phyloP scores from a whole-genome alignment of 106 monocot genomes.

The Ottelia alismoides region DNA sequence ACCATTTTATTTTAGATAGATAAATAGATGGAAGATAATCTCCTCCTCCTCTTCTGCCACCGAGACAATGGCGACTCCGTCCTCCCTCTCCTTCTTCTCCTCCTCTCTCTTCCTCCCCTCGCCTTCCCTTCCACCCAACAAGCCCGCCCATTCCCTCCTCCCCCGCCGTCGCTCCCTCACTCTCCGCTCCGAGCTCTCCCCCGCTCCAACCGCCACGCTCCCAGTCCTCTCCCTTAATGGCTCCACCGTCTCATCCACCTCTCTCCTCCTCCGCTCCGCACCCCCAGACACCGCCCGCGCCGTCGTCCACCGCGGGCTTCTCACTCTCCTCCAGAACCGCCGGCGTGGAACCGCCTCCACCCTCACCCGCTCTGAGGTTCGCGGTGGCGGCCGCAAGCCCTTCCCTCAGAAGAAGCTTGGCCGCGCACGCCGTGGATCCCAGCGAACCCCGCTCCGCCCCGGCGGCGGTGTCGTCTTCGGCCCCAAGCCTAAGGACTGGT shows the following conservation, averaged over 20 bases:
- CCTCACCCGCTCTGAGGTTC: slow-evolving; percentile 85
- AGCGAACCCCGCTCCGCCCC: slow-evolving; percentile 86
- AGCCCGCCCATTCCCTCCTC: no score
- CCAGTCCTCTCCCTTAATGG: slow-evolving; percentile 76
- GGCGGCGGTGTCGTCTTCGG: slow-evolving; percentile 95
- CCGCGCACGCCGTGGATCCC: slow-evolving; percentile 70
- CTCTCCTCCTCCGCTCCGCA: slow-evolving; percentile 55
- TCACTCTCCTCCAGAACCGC: slow-evolving; percentile 71
- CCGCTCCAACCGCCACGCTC: no score
- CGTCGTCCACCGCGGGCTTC: slow-evolving; percentile 83
- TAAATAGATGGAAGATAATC: no score
- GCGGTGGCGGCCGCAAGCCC: slow-evolving; percentile 84
- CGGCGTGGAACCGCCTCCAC: slow-evolving; percentile 94
- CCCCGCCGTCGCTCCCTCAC: no score
- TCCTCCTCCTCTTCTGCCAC: no score
- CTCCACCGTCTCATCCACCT: slow-evolving; percentile 30
- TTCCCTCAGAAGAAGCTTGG: slow-evolving; percentile 90
- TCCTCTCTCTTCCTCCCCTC: no score
- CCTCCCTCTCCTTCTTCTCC: no score
- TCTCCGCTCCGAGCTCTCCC: no score
- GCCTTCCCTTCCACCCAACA: no score
- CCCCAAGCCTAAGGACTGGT: slow-evolving; percentile 91
- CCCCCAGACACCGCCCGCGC: slow-evolving; percentile 78
- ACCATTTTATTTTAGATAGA: no score
- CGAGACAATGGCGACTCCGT: no score